Evolutionary conservation across 2,329 filamentous ascomycete species (phyloP), one percentile per base, ranked within the genome.

Genomic region (Drechslerella dactyloides): DNA sequence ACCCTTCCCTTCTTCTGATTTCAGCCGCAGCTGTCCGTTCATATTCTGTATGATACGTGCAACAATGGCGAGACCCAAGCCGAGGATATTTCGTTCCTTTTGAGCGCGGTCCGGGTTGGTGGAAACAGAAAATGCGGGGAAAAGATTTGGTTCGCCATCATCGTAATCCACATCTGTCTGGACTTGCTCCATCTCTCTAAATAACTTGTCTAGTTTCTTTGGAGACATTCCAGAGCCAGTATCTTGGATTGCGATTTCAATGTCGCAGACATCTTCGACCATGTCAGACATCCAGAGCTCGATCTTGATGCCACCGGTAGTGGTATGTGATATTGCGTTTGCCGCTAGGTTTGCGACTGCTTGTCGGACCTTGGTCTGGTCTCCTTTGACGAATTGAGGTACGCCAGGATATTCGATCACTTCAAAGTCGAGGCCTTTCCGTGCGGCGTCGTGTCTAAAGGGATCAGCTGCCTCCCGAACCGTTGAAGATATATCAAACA

Each of bases 41-140:
- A 96, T 94, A 77, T 92, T 96, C n/a, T 88, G 86, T 33, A 96
- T 84, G 37, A 91, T 90, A 40, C 92, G 86, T 15, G 90, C 90
- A n/a, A 96, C 92, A 11, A 96, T 84, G 0, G 92, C 92, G n/a
- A 96, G 83, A 0, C 92, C 93, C 8, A 96, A 84, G 0, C 93
- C 93, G 0, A 96, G 80, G 0, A 87, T 87, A 8, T 81, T 80
- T 58, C 81, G 81, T 6, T 80, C 77, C 17, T 55, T 68, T n/a
- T 66, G 51, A 11, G 23, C 10, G 1, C 73, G 58, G 13, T 75
- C 75, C 2, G 76, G 73, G 8, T 78, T 74, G 2, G 76, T 74
- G 8, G 68, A 61, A 2, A 24, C 24, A 5, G 50, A 21, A 19
- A 27, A 23, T 11, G 21, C 21, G 27, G 50, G 40, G 19, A 65